Base-by-base conservation (phyloP, 2,329 filamentous ascomycete genomes). In the Penicillium sp. region DNA sequence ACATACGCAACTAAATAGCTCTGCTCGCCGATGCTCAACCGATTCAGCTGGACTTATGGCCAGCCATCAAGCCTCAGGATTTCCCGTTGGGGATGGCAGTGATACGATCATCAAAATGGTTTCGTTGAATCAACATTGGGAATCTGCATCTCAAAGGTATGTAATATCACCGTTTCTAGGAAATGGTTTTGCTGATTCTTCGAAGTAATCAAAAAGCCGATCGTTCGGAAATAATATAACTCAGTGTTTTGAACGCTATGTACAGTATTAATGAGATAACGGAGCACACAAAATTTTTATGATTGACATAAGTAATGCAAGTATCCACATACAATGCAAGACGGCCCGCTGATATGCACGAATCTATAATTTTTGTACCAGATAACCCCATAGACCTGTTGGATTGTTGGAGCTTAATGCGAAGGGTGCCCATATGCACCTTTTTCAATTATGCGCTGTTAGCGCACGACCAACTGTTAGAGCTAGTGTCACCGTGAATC, bases 401-500 rank as follows among this genome's bases (percentile, higher is more conserved):
- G 39, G 39, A 29, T 42, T 29, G 24, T 29, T 20, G 29, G 12
- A 29, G 7, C 8, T 4, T 27, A 21, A 29, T 5, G 7, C 4
- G 26, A 20, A 13, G 20, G 10, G 39, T 20, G 24, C 9, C 3
- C 4, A 5, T 13, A 1, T 18, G 15, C 20, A 8, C n/a, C 3
- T 42, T 42, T 12, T 12, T 17, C 23, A 39, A 51, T 64, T 29
- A 64, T 5, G 51, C 59, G 44, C 51, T 56, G 23, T 65, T 67
- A 15, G 62, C 63, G 34, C 64, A 67, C 7, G 64, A 62, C 56
- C 64, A 67, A 39, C 55, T 60, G 26, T 33, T 49, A n/a, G 52
- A 52, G 40, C 27, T 20, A 12, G 62, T 54, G 45, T 66, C 64
- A 6, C 62, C 45, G 49, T 66, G 65, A 36, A 66, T 65, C 7